Base-by-base conservation (phyloP, 371 early-diverging fungal species). In the Mortierella sp. region DNA sequence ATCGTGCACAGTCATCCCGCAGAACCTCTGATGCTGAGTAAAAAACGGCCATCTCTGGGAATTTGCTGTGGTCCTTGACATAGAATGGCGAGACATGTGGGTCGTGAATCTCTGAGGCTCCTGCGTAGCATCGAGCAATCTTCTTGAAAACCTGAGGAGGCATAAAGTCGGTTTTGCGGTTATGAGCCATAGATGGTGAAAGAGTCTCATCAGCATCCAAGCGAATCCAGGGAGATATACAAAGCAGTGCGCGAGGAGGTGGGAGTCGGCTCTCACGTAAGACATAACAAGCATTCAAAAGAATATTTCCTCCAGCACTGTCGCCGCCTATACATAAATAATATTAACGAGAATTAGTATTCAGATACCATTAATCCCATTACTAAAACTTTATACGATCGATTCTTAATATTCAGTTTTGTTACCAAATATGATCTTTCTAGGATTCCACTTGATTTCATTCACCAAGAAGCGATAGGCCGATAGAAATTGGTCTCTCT, bases 61-160 rank as follows among this genome's bases (percentile, higher is more conserved):
- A 80, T 54, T 74, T 69, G 32, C 71, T 45, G 54, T 80, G 80
- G n/a, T 80, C 80, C 62, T 80, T 51, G 68, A 80, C 80, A 37
- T 80, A 80, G 32, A 71, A 80, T 23, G 80, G 80, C 15, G 80
- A 80, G 23, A 80, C 61, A 34, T 80, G 80, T 5, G 80, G 64
- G 26, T 80, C 80, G 1, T 54, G 58, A 22, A 80, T 61, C 19
- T 66, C 80, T 12, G 23, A 64, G 51, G 64, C n/a, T 31, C 75
- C 80, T 51, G 80, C 80, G 28, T 74, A 80, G 42, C 51, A 54
- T 2, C 74, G 56, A 1, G 80, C 80, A 61, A 80, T 74, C 71
- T 74, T 80, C 31, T 80, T 61, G 51, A 80, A 80, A 51, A 80
- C 80, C 28, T 80, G 80, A 19, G 80, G 80, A 3, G 80, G 80